phyloP scores from a whole-genome alignment of 805 yeast genomes.

The Saturnispora sanitii region DNA sequence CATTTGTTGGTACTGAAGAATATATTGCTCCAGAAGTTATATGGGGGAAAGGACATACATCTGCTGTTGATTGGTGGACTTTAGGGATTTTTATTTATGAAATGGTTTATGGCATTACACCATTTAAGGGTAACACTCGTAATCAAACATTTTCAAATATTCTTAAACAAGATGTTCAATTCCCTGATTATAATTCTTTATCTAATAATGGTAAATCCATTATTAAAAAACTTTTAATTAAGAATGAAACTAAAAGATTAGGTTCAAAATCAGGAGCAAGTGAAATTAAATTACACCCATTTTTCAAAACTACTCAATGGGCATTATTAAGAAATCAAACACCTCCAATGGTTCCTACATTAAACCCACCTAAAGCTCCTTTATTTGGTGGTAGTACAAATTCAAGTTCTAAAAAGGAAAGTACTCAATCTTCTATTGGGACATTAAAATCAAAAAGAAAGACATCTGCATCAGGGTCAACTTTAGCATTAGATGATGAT shows the following conservation, averaged over 20 bases:
- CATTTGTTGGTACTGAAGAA: conserved; percentile 98
- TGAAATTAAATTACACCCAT: conserved; percentile 84
- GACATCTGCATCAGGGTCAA: conserved; percentile 21
- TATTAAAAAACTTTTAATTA: conserved; percentile 71
- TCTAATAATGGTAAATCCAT: conserved; percentile 71
- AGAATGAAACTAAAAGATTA: conserved; percentile 79
- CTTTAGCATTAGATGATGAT: conserved; percentile 31
- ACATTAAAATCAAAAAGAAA: conserved; percentile 32
- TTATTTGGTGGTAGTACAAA: conserved; percentile 8
- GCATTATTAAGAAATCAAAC: conserved; percentile 84
- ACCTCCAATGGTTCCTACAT: conserved; percentile 92
- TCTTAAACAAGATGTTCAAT: conserved; percentile 71
- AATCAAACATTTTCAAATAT: conserved; percentile 85
- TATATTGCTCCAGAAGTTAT: conserved; percentile 98
- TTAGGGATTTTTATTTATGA: conserved; percentile 87
- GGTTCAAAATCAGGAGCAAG: conserved; percentile 95
- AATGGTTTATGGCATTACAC: conserved; percentile 93
- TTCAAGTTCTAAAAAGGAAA: conserved; percentile 11
- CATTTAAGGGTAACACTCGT: conserved; percentile 86
- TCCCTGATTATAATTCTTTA: conserved; percentile 50
- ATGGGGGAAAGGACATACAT: conserved; percentile 92
- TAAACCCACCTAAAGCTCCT: conserved; percentile 23
- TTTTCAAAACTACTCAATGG: conserved; percentile 91
- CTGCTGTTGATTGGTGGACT: conserved; percentile 99
- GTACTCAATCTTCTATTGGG: conserved; percentile 30